Base-by-base conservation (phyloP, 2,329 filamentous ascomycete genomes). In the Ophiocordyceps camponoti-floridani region DNA sequence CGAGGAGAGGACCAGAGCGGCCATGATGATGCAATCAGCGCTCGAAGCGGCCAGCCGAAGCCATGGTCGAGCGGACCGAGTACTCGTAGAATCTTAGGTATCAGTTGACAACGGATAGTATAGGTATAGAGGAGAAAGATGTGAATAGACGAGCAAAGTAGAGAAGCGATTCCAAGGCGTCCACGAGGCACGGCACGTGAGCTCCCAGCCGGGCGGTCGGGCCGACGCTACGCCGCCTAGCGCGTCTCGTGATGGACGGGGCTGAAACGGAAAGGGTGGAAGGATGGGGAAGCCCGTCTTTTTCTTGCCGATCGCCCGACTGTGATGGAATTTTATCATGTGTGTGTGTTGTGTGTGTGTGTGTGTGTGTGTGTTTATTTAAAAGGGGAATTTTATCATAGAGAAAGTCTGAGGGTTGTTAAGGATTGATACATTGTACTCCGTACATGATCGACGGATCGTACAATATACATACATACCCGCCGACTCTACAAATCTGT, bases 111-210 rank as follows among this genome's bases (percentile, higher is more conserved):
- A 23, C 23, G 23, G 23, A 23, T 23, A 23, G n/a, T 50, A 45
- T 7, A 46, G 47, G 11, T 51, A 50, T 19, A 52, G 51, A 12
- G 38, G 52, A 41, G 41, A 51, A 52, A 28, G 53, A 44, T n/a
- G 50, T 10, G 35, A 38, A 10, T 38, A n/a, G 18, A 10, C 10
- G 10, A 38, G n/a, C n/a, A 10, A 38, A 38, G 35, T 11, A 4
- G 35, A 18, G n/a, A 9, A 6, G n/a, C 4, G 16, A 16, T 2
- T 37, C n/a, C n/a, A 38, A 16, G 35, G 35, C 16, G 10, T 38
- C 16, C 5, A 19, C 4, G 35, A 38, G n/a, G n/a, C 13, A 16
- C 5, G 8, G 35, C 35, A 38, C 35, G 35, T 38, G 35, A 38
- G 35, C 13, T 37, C 35, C 35, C 35, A 38, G 35, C 35, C 35